Evolutionary conservation across 2,329 filamentous ascomycete genomes (phyloP), one percentile per base, ranked within the genome.

Genomic region (Neofusicoccum parvum): DNA sequence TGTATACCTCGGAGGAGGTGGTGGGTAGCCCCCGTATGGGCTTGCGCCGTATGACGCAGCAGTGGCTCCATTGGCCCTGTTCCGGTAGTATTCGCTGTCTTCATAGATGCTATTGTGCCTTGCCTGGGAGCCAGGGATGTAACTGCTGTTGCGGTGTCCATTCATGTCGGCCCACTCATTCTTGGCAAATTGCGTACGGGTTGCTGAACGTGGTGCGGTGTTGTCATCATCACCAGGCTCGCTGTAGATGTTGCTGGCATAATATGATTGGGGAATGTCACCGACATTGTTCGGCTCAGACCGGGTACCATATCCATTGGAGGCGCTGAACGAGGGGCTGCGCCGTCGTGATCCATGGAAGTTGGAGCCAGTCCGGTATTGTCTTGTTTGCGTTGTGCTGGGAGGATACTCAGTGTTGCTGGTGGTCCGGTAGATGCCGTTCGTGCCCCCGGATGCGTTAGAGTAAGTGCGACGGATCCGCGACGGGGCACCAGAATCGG

Each of bases 261-360:
- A 77, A 50, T 75, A 75, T 53, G 65, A 71, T 36, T 64, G 65
- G 3, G 75, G 72, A 9, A 75, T 69, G 14, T 77, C 74, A 20
- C 70, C 71, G 2, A 78, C 69, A 20, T 70, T 72, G 17, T 70
- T 71, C 4, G 74, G 68, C 32, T 79, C 76, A 9, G 76, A 77
- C 36, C 72, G 69, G 0, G 71, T 76, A 17, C 74, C 75, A 36
- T 75, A 74, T 70, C 36, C 74, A 73, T 58, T 50, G 41, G 23
- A 12, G 17, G 39, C 14, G 51, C 65, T 58, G 65, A 75, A 76
- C 49, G 72, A 75, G 7, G 76, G 76, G 50, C 76, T 78, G 53
- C 73, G 67, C 2, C 72, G 68, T 37, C 76, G 73, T 10, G 70
- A 70, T 5, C 67, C 67, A 53, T 66, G 71, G 5, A 67, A 60